These are phyloP conservation scores for Scalesia atractyloides DNA, from an alignment of 129 eudicot species.

Conservation along the genomic window DNA sequence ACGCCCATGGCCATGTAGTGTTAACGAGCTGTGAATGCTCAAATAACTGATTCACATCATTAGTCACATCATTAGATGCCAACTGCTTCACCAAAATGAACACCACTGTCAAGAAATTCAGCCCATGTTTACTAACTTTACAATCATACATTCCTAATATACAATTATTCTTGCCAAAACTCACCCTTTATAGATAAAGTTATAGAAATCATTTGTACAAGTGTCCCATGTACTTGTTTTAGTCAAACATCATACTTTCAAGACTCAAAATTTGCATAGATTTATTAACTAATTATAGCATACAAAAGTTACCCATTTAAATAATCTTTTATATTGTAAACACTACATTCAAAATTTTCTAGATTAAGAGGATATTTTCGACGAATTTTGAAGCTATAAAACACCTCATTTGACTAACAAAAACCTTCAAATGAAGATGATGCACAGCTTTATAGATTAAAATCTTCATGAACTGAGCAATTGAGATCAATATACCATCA, in stretches of 20 bases:
- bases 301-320: background rate
- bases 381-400: background rate
- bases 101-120: constrained; percentile 57
- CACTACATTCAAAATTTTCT: background rate
- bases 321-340: background rate
- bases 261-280: background rate
- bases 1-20: constrained; percentile 82
- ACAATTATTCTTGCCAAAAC: background rate
- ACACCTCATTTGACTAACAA: constrained; percentile 17
- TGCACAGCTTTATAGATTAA: background rate
- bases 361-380: background rate
- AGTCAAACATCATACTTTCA: constrained; percentile 14
- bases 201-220: background rate
- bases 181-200: background rate
- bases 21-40: constrained; percentile 84
- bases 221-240: background rate
- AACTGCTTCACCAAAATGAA: constrained; percentile 75
- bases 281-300: too few species aligned
- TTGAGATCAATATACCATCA: background rate
- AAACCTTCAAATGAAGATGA: constrained; percentile 9
- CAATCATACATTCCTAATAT: constrained; percentile 2
- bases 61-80: constrained; percentile 24
- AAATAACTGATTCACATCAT: constrained; percentile 48
- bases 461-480: background rate
- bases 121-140: constrained; percentile 18